Evolutionary conservation across 805 yeast species (phyloP).

Genomic region (Clavispora asparagi): DNA sequence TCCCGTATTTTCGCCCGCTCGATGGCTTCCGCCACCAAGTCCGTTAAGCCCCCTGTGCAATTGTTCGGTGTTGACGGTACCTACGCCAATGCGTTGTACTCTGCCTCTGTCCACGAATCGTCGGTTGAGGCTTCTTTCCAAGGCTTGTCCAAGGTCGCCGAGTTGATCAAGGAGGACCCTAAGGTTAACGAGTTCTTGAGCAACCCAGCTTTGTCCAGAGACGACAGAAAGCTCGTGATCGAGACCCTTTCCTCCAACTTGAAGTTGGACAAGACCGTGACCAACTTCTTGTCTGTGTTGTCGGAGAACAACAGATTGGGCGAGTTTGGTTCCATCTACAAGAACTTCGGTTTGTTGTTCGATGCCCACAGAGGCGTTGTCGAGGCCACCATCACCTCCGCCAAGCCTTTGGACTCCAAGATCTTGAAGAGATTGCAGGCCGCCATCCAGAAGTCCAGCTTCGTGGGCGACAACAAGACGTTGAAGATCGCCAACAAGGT

Average conservation of each 20-base stretch:
- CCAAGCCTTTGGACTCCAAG: slow-evolving; percentile 77
- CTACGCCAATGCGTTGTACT: slow-evolving; percentile 89
- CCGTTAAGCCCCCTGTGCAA: slow-evolving; percentile 84
- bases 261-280: slow-evolving; percentile 61
- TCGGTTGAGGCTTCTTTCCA: slow-evolving; percentile 64
- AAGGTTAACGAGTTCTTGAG: slow-evolving; percentile 56
- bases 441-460: slow-evolving; percentile 70
- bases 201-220: slow-evolving; percentile 79
- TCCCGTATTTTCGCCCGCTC: slow-evolving; percentile 65
- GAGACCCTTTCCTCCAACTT: slow-evolving; percentile 46
- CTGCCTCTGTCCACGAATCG: slow-evolving; percentile 83
- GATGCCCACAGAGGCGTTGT: slow-evolving; percentile 90
- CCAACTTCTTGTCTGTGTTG: slow-evolving; percentile 77
- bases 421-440: slow-evolving; percentile 71
- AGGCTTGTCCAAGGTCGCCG: slow-evolving; percentile 56
- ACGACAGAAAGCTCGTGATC: slow-evolving; percentile 70
- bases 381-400: slow-evolving; percentile 89
- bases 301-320: slow-evolving; percentile 93
- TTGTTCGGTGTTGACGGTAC: slow-evolving; percentile 95
- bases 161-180: slow-evolving; percentile 55
- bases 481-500: slow-evolving; percentile 78
- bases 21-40: slow-evolving; percentile 64
- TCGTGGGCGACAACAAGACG: slow-evolving; percentile 82
- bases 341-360: slow-evolving; percentile 69
- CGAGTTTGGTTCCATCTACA: slow-evolving; percentile 58